Evolutionary conservation across 1,284 basidiomycete genomes (phyloP).

Genomic region (Termitomyces sp.): DNA sequence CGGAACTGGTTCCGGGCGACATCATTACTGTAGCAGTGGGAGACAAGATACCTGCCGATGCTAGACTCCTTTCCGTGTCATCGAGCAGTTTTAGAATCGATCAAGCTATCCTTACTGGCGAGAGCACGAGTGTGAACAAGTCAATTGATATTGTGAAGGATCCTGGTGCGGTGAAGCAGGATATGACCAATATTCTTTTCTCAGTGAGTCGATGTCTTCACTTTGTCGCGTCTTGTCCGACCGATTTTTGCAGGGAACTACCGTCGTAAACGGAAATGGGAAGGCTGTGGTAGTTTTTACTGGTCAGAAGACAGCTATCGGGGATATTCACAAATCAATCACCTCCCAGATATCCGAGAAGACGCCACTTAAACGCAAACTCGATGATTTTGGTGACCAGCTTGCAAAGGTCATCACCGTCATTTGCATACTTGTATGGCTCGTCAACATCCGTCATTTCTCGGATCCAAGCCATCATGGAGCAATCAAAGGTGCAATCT

Average conservation of each 20-base stretch:
- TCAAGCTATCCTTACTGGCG: constrained; percentile 93
- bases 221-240: not conserved
- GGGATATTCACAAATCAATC: constrained; percentile 93
- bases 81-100: constrained; percentile 91
- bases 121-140: constrained; percentile 86
- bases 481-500: constrained; percentile 85
- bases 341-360: constrained; percentile 86
- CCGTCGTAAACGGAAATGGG: constrained; percentile 86
- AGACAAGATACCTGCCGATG: constrained; percentile 93
- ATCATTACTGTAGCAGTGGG: constrained; percentile 87
- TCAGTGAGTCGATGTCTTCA: constrained; percentile 49
- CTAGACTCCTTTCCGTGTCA: constrained; percentile 80
- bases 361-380: constrained; percentile 91
- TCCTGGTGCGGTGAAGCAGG: constrained; percentile 83
- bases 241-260: constrained; percentile 67
- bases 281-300: constrained; percentile 83
- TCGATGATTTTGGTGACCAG: constrained; percentile 95
- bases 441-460: constrained; percentile 92
- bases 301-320: constrained; percentile 84
- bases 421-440: constrained; percentile 93
- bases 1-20: constrained; percentile 90
- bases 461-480: constrained; percentile 89
- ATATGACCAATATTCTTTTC: constrained; percentile 94
- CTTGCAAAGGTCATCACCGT: constrained; percentile 94
- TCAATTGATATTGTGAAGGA: constrained; percentile 63